Evolutionary conservation across 1,284 basidiomycete species (phyloP), one percentile per base, ranked within the genome.

Genomic region (Naganishia sp.): DNA sequence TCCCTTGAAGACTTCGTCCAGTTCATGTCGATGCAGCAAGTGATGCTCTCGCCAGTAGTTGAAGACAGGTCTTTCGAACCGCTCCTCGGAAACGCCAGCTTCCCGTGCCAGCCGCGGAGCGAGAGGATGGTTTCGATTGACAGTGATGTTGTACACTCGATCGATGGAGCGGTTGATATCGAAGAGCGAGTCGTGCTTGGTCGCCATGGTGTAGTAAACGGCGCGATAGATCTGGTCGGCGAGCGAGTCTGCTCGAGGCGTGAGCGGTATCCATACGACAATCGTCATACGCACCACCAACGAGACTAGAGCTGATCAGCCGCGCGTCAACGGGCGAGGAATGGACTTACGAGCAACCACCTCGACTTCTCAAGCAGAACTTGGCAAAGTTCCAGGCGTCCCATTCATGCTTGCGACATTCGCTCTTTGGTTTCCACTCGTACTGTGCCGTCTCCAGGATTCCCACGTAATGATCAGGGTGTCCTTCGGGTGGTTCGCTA

Each of bases 11-110:
- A 49, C 49, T 3, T 6, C 32, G 25, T 65, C 63, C 35, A 65
- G 31, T 28, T 65, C 54, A 15, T 41, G 25, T 18, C 63, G 32
- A 28, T 49, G 42, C 21, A 67, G n/a, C 23, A 67, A 18, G 28
- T 67, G 66, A 50, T 62, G 56, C 25, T 67, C 56, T 35, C 66
- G 41, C 51, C 53, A 67, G 18, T 50, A 67, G 6, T 31, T 41
- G 35, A 63, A 61, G 13, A 67, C 32, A 3, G 66, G 60, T 18
- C 32, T 9, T 9, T 43, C 41, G 10, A 50, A 46, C 15, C 66
- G 57, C 9, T 47, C 42, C 11, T 47, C 10, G 23, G 42, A 32
- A 17, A 63, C 60, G 25, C 66, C 58, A 6, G 66, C 66, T n/a
- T 60, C 42, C 0, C 45, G 21, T 3, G 61, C 35, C 5, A 54